phyloP scores from a whole-genome alignment of 1,139 yeast genomes.

The Petasospora rhodanensis region DNA sequence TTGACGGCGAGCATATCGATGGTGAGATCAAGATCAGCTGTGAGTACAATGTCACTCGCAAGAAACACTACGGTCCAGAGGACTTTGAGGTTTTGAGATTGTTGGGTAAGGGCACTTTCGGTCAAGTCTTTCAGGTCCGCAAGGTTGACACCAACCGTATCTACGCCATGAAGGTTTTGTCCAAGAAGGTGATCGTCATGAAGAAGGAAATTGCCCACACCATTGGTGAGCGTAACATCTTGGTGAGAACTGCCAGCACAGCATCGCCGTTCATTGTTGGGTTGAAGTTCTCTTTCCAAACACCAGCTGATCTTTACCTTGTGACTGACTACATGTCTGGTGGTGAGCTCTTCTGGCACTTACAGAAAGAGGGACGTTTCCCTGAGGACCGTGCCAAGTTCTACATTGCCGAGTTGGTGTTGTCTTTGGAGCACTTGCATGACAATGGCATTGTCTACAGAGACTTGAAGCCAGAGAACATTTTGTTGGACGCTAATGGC shows the following conservation, averaged over 20 bases:
- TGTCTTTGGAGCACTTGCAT: constrained; percentile 86
- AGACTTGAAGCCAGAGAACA: constrained; percentile 94
- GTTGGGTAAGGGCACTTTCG: constrained; percentile 95
- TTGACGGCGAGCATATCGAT: constrained; percentile 62
- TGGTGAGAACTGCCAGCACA: constrained; percentile 84
- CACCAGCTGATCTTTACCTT: constrained; percentile 83
- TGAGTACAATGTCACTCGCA: constrained; percentile 65
- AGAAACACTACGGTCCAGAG: constrained; percentile 82
- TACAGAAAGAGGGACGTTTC: constrained; percentile 93
- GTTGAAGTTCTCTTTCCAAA: constrained; percentile 90
- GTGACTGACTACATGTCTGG: constrained; percentile 98
- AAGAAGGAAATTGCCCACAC: constrained; percentile 98
- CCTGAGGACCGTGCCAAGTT: constrained; percentile 90
- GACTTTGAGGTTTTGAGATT: constrained; percentile 89
- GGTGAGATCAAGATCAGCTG: constrained; percentile 76
- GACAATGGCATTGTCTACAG: constrained; percentile 75
- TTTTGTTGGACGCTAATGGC: constrained; percentile 90
- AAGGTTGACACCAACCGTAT: constrained; percentile 84
- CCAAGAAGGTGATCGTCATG: constrained; percentile 90
- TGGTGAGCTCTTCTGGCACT: constrained; percentile 96
- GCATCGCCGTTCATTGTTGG: constrained; percentile 92
- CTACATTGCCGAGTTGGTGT: constrained; percentile 89
- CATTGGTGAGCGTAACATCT: constrained; percentile 90
- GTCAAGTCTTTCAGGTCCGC: constrained; percentile 93
- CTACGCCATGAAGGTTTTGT: constrained; percentile 94